Percentiles rank a stretch among this genome's conserved stretches.
phyloP scores from a whole-genome alignment of 495 filamentous ascomycete species.

The Sporormia fimetaria region DNA sequence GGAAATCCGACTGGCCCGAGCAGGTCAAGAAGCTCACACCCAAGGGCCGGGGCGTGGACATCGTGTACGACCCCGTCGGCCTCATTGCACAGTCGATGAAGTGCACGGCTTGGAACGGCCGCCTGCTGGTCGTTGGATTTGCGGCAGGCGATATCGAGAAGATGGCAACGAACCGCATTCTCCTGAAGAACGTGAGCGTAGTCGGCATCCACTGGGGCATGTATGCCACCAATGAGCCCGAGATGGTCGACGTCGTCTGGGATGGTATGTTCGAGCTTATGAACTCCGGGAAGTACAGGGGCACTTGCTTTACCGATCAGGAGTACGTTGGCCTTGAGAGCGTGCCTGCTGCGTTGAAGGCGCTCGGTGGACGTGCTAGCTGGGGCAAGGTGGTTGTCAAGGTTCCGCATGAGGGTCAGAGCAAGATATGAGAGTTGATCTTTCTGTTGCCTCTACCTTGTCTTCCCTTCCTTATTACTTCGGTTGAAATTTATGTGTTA shows the following conservation, averaged over 20 bases:
- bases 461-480: too few species aligned
- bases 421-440: conserved; percentile 25
- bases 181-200: conserved; percentile 87
- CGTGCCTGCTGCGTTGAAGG: conserved; percentile 63
- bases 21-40: conserved; percentile 65
- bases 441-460: too few species aligned
- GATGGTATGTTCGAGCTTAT: conserved; percentile 67
- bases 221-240: conserved; percentile 62
- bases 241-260: conserved; percentile 67
- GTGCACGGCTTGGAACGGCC: conserved; percentile 83
- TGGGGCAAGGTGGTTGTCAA: conserved; percentile 96
- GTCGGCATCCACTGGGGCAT: conserved; percentile 87
- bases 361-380: conserved; percentile 66
- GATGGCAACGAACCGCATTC: conserved; percentile 77
- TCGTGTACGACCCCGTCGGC: conserved; percentile 84
- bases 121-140: conserved; percentile 81
- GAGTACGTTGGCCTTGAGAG: conserved; percentile 73
- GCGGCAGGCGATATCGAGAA: conserved; percentile 84
- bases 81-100: conserved; percentile 74
- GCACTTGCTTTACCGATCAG: conserved; percentile 71
- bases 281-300: conserved; percentile 62
- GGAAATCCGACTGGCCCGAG: conserved; percentile 59
- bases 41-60: conserved; percentile 64
- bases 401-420: conserved; percentile 47
- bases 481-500: too few species aligned